Conservation (phyloP, 768 basidiomycete species). For the Omphalotus guepiniiformis region DNA sequence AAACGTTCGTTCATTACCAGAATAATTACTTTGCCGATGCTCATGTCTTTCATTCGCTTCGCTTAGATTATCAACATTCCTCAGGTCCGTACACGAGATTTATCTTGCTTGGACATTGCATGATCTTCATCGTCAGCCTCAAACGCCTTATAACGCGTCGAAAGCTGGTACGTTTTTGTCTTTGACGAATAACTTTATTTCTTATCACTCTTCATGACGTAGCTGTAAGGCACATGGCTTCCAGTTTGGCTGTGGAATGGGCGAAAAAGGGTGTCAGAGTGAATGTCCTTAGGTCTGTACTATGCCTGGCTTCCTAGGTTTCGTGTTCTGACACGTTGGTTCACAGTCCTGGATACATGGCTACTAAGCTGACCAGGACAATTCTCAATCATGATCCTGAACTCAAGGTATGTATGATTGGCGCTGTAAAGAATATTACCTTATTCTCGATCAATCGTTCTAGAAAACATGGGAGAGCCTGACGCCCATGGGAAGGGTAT, state of each 20-base stretch:
- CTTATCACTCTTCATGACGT: conserved; percentile 15
- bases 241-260: conserved; percentile 94
- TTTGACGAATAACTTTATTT: not conserved
- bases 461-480: conserved; percentile 81
- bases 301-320: conserved; percentile 1
- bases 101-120: not conserved
- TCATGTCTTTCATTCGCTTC: too few species aligned
- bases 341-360: conserved; percentile 87
- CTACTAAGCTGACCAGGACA: conserved; percentile 83
- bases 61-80: conserved; percentile 82
- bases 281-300: conserved; percentile 64
- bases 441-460: conserved; percentile 5
- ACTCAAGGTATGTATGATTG: conserved; percentile 54
- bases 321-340: conserved; percentile 9
- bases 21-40: conserved; percentile 6
- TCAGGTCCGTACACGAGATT: conserved; percentile 43
- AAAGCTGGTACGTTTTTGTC: conserved; percentile 63
- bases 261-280: conserved; percentile 86
- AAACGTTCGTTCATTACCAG: conserved; percentile 46
- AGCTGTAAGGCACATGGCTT: conserved; percentile 94
- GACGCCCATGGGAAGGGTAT: conserved; percentile 83
- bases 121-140: conserved; percentile 42
- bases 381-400: conserved; percentile 73
- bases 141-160: conserved; percentile 95
- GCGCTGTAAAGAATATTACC: not conserved